Evolutionary conservation across 768 basidiomycete genomes (phyloP), one percentile per base, ranked within the genome.

Genomic region (Calvatia gigantea): DNA sequence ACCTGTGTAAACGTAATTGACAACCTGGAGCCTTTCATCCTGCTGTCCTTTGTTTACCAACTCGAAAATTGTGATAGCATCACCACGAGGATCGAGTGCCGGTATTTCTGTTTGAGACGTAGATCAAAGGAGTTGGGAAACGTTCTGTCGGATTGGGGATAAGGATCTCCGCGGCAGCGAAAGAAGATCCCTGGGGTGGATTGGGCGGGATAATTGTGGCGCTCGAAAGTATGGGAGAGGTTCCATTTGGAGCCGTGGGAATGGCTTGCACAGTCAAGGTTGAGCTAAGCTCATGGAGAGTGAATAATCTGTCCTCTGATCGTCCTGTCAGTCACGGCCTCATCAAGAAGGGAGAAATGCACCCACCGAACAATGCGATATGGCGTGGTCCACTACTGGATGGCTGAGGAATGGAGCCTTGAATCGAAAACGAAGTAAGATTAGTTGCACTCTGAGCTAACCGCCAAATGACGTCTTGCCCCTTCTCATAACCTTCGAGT

Each of bases 401-500:
- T 3, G 83, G 82, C 50, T 83, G 83, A 39, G 76, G 72, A 44
- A 89, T 87, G 33, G 75, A 73, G 1, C 87, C 86, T 46, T 82
- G 80, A 42, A 89, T 79, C 35, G 62, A 68, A 68, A 75, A 88
- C 2, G 71, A 75, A 61, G 78, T 81, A 35, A 75, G 64, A 0
- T 79, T 78, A 0, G 78, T 66, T 6, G 67, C 58, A 46, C 76
- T 66, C 42, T 76, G 69, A 38, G 72, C 75, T 2, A 89, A 71
- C 35, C 87, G 74, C 85, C 87, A 90, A 53, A 89, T 80, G 56
- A 75, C 85, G 68, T 89, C 87, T 1, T 67, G 79, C 25, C 87
- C 87, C 85, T 87, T 51, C n/a, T 21, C 15, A 46, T 31, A 4
- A 43, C 44, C 6, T 23, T n/a, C 9, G 38, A 37, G 27, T 42